Conservation (phyloP, 192 early-diverging fungal species). For the Glomus cerebriforme region DNA sequence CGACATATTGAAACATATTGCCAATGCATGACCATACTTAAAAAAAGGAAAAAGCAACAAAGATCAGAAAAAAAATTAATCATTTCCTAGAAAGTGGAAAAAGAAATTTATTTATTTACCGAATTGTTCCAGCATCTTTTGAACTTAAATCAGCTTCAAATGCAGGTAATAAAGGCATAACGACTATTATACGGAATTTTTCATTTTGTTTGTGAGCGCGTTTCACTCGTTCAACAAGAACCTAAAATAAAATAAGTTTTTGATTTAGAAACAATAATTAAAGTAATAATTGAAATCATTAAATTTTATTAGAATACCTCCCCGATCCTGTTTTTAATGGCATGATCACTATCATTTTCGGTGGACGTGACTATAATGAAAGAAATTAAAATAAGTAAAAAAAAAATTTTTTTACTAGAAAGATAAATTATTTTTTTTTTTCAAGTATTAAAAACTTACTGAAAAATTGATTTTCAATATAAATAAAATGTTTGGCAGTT, state of each 20-base stretch:
- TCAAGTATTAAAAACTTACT: constrained; percentile 44
- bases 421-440: background rate
- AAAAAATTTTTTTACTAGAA: background rate
- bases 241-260: constrained; percentile 46
- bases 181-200: constrained; percentile 74
- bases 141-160: constrained; percentile 81
- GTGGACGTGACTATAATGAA: constrained; percentile 32
- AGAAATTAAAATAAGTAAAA: background rate
- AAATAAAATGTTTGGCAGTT: constrained; percentile 77
- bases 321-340: constrained; percentile 65
- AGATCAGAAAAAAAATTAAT: no score
- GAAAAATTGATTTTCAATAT: constrained; percentile 94
- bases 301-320: constrained; percentile 6
- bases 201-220: constrained; percentile 64
- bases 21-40: constrained; percentile 72
- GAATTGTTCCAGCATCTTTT: constrained; percentile 65
- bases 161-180: constrained; percentile 83
- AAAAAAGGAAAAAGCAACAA: background rate
- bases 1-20: constrained; percentile 78
- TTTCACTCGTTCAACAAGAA: constrained; percentile 72
- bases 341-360: constrained; percentile 35
- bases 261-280: constrained; percentile 16
- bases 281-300: constrained; percentile 13
- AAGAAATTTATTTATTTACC: constrained; percentile 31
- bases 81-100: background rate